These are phyloP conservation scores for Pistacia atlantica DNA, from an alignment of 345 rosid species.

Conservation along the genomic window DNA sequence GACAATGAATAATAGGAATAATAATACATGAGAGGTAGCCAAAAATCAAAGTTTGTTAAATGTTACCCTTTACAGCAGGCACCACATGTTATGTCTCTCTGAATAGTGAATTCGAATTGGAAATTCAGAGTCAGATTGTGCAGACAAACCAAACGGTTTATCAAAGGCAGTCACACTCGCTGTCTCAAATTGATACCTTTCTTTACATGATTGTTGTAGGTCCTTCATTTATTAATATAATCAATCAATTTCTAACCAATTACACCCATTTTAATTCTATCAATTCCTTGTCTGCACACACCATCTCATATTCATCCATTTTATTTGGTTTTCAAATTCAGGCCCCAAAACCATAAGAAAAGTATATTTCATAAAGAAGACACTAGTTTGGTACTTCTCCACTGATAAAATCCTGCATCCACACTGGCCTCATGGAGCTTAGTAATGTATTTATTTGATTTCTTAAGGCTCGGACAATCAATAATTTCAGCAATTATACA, in stretches of 20 bases:
- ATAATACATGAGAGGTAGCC: not conserved
- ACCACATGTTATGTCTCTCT: slow-evolving; percentile 29
- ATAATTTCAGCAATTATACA: too few species aligned
- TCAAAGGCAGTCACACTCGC: slow-evolving; percentile 13
- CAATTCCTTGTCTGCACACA: not conserved
- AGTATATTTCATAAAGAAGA: too few species aligned
- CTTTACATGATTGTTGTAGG: slow-evolving; percentile 27
- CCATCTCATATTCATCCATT: too few species aligned
- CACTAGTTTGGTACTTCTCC: too few species aligned
- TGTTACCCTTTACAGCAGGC: slow-evolving; percentile 15
- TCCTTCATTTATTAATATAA: not conserved
- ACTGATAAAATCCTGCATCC: too few species aligned
- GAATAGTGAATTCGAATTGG: slow-evolving; percentile 13
- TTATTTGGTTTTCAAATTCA: too few species aligned
- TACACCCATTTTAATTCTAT: not conserved
- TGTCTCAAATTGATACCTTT: slow-evolving; percentile 20
- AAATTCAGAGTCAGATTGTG: slow-evolving; percentile 3
- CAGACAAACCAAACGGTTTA: slow-evolving; percentile 24
- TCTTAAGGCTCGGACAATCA: too few species aligned
- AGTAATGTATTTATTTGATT: too few species aligned
- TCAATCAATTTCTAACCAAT: not conserved
- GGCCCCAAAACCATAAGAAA: too few species aligned
- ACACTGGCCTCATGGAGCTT: too few species aligned
- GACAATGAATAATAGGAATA: not conserved
- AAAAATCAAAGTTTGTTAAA: slow-evolving; percentile 4